These are phyloP conservation scores for Saprolegnia diclina DNA, from an alignment of 352 stramenopile species.

Conservation along the genomic window DNA sequence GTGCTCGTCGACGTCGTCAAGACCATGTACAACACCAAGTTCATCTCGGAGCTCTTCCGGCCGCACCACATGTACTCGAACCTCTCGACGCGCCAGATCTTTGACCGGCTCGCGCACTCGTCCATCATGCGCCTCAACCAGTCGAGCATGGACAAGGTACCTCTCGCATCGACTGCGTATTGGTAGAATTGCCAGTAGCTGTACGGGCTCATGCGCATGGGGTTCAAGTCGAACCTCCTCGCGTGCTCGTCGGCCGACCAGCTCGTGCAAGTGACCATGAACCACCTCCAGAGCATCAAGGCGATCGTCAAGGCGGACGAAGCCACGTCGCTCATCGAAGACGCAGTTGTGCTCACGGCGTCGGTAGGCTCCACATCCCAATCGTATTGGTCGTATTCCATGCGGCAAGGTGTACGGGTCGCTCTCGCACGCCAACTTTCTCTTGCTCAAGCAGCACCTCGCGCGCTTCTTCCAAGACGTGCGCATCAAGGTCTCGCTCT, in stretches of 20 bases:
- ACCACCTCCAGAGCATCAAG: slow-evolving; percentile 75
- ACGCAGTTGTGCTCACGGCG: slow-evolving; percentile 71
- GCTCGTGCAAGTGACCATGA: slow-evolving; percentile 85
- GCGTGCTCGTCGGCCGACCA: slow-evolving; percentile 75
- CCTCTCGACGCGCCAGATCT: slow-evolving; percentile 84
- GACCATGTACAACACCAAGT: slow-evolving; percentile 90
- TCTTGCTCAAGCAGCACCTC: slow-evolving; percentile 78
- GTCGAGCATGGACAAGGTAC: slow-evolving; percentile 90
- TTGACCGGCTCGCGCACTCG: slow-evolving; percentile 87
- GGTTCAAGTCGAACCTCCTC: slow-evolving; percentile 91
- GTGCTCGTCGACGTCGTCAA: slow-evolving; percentile 89
- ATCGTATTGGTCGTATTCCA: too few species aligned
- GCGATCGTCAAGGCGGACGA: slow-evolving; percentile 58
- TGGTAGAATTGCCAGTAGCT: slow-evolving; percentile 40
- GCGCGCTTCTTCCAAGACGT: slow-evolving; percentile 87
- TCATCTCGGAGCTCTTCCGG: slow-evolving; percentile 90
- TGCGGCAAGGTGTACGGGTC: slow-evolving; percentile 62
- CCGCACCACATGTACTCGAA: slow-evolving; percentile 89
- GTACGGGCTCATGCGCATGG: slow-evolving; percentile 93
- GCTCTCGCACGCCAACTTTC: slow-evolving; percentile 68
- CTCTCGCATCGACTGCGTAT: too few species aligned
- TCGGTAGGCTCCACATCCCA: slow-evolving; percentile 34
- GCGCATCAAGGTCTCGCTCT: slow-evolving; percentile 89
- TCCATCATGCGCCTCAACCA: slow-evolving; percentile 93
- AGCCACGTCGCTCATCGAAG: slow-evolving; percentile 62